Conservation (phyloP, 345 rosid species). For the Litchi chinensis region DNA sequence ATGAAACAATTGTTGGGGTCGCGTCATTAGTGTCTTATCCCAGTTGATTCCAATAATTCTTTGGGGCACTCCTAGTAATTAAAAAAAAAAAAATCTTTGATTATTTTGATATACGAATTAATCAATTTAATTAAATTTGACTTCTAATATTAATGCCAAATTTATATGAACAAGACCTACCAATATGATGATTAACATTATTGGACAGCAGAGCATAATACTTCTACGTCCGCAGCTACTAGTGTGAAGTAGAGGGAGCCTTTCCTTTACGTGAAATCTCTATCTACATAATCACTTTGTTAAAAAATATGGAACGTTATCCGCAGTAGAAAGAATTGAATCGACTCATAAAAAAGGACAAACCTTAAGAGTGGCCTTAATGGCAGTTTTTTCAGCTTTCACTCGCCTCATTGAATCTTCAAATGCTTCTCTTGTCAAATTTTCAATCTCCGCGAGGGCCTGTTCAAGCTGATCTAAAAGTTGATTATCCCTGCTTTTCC, state of each 20-base stretch:
- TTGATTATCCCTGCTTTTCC: slow-evolving; percentile 28
- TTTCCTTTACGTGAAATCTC: not conserved
- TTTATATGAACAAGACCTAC: no score
- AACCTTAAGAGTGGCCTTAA: slow-evolving; percentile 47
- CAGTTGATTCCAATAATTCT: no score
- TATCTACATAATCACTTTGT: not conserved
- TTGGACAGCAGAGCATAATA: not conserved
- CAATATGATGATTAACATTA: no score
- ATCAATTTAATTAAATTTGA: no score
- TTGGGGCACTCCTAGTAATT: no score
- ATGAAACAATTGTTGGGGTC: no score
- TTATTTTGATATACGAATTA: no score
- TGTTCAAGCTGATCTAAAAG: slow-evolving; percentile 42
- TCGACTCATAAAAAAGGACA: not conserved
- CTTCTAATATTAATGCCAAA: no score
- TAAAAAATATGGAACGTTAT: not conserved
- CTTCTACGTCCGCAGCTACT: not conserved
- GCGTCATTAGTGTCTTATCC: no score
- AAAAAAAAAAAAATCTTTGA: no score
- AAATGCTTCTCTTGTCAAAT: slow-evolving; percentile 43
- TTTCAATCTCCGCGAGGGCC: slow-evolving; percentile 43
- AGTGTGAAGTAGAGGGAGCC: not conserved
- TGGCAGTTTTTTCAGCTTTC: slow-evolving; percentile 46
- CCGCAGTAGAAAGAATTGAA: not conserved
- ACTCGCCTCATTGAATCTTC: slow-evolving; percentile 49